These are phyloP conservation scores for Solanum chmielewskii DNA, from an alignment of 257 asterid genomes.

Conservation along the genomic window DNA sequence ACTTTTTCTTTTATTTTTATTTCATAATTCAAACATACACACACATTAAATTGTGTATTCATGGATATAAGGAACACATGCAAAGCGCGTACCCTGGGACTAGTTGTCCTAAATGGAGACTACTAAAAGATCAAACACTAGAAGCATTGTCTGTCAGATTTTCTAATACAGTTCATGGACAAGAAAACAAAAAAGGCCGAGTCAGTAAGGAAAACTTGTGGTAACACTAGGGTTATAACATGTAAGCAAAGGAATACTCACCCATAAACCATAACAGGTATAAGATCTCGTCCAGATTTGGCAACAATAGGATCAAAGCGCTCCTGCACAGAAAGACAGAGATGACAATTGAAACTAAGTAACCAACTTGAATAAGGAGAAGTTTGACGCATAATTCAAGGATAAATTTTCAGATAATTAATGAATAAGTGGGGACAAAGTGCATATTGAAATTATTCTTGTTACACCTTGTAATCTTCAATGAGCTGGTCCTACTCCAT, in stretches of 20 bases:
- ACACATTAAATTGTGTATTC: neutral
- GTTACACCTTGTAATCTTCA: neutral
- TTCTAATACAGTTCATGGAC: neutral
- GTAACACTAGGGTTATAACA: neutral
- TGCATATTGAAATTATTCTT: neutral
- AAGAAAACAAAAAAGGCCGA: neutral
- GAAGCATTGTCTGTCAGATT: neutral
- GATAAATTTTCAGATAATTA: neutral
- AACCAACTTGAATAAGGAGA: neutral
- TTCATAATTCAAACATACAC: neutral
- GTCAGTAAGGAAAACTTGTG: neutral
- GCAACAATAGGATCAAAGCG: slow-evolving; percentile 98
- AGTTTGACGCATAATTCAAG: neutral
- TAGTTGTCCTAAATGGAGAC: neutral
- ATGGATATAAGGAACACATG: neutral
- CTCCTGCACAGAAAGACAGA: slow-evolving; percentile 43
- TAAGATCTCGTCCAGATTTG: slow-evolving; percentile 93
- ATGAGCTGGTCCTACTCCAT: neutral
- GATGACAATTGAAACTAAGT: neutral
- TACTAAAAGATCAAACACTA: neutral
- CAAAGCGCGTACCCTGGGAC: neutral
- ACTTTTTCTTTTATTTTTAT: neutral
- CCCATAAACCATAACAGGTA: slow-evolving; percentile 99
- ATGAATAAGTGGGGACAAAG: neutral
- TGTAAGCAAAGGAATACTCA: slow-evolving; percentile 21